Evolutionary conservation across 192 early-diverging fungal species (phyloP), one percentile per base, ranked within the genome.

Genomic region (Funneliformis geosporum): DNA sequence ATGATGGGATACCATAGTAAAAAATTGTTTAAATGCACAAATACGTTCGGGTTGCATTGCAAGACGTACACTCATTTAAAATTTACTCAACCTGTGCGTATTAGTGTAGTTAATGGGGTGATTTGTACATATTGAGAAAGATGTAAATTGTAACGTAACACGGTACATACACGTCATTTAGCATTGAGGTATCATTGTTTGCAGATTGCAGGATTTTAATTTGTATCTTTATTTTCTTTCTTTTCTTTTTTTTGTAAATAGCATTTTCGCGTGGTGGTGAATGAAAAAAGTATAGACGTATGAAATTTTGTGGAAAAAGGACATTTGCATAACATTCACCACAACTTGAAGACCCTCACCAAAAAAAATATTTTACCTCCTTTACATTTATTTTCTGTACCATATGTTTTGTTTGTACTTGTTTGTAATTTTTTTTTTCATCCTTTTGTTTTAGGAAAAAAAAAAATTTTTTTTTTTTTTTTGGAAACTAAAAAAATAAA

Each of bases 1-100:
- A 43, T 42, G 73, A 74, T 21, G 73, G 42, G 10, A 72, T 72
- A 21, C 70, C 42, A 43, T 72, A 72, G 42, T 66, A 38, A 14
- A 66, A 66, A 55, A 2, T 33, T 33, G 33, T 55, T 47, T 55
- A 50, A 50, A 50, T 16, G 16, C 47, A 44, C 9, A 44, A 33
- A 44, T 44, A 44, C 43, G 43, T 5, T 4, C 5, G 43, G 43
- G 43, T 44, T 44, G 43, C 5, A 44, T 44, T 44, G 43, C 43
- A 44, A 33, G 1, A 2, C 33, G 33, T 33, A 33, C 33, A 33
- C 33, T 2, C 33, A 33, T 33, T 33, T n/a, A n/a, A n/a, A n/a
- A n/a, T n/a, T n/a, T n/a, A 55, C 14, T 7, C 46, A 47, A 12
- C 50, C 16, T 21, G 43, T 10, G 43, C 43, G 16, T 55, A 55